Evolutionary conservation across 2,329 filamentous ascomycete genomes (phyloP).

Genomic region (Aspergillus brunneoviolaceus): DNA sequence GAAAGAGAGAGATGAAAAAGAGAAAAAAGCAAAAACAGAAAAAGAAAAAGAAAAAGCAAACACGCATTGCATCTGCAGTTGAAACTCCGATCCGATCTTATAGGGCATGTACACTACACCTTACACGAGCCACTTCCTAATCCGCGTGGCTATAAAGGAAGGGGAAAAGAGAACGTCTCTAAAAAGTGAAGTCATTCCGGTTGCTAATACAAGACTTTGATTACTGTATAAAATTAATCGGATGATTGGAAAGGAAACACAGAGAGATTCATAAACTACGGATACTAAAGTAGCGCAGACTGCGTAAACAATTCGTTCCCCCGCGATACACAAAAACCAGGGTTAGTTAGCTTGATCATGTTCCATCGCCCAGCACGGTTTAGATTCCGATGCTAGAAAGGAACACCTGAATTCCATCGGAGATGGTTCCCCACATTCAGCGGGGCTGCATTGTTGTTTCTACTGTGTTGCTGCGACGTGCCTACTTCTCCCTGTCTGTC

Average conservation of each 20-base stretch:
- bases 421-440: background rate
- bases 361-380: background rate
- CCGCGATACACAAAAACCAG: background rate
- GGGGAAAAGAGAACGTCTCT: too few relatives aligned
- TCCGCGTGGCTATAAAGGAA: background rate
- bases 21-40: background rate
- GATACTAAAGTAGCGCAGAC: background rate
- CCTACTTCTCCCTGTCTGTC: background rate
- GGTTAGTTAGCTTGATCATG: background rate
- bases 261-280: too few relatives aligned
- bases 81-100: background rate
- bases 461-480: background rate
- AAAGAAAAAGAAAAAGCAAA: background rate
- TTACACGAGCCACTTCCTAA: background rate
- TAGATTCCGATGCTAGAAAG: background rate
- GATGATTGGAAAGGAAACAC: too few relatives aligned
- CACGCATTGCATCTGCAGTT: background rate
- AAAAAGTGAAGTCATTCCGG: too few relatives aligned
- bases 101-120: background rate
- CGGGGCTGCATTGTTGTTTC: background rate
- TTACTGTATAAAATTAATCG: too few relatives aligned
- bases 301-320: background rate
- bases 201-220: too few relatives aligned
- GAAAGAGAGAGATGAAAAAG: background rate
- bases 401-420: constrained; percentile 8